A percentile compares a stretch with the other conserved stretches of the same genome.
phyloP scores from a whole-genome alignment of 2,329 filamentous ascomycete genomes.

The Dactylellina parvicollis region DNA sequence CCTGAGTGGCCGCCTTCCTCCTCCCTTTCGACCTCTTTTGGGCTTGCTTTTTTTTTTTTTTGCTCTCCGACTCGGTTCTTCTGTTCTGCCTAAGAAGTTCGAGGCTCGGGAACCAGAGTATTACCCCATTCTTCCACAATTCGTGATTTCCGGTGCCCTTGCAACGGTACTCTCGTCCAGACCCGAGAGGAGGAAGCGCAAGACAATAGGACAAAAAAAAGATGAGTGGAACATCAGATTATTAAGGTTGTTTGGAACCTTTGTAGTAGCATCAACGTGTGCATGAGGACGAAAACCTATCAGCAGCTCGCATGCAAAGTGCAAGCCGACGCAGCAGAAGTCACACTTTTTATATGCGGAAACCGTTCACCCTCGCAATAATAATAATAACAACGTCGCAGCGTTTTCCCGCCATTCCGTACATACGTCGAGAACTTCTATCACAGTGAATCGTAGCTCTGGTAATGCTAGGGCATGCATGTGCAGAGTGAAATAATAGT shows the following conservation, averaged over 20 bases:
- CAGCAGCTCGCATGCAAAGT: conserved; percentile 30
- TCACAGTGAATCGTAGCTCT: background rate
- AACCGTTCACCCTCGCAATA: conserved; percentile 47
- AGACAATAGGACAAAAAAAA: conserved; percentile 15
- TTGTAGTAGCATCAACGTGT: too few relatives aligned
- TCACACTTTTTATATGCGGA: conserved; percentile 43
- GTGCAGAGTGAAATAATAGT: conserved; percentile 18
- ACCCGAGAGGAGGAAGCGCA: conserved; percentile 32
- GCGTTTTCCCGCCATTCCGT: conserved; percentile 39
- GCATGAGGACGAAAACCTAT: too few relatives aligned
- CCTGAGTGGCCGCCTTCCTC: conserved; percentile 22
- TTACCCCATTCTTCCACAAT: conserved; percentile 53
- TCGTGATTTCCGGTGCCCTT: conserved; percentile 33
- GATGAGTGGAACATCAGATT: conserved; percentile 2
- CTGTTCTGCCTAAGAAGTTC: conserved; percentile 54
- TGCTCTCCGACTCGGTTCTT: conserved; percentile 53
- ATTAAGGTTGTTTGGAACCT: conserved; percentile 11
- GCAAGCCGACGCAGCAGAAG: conserved; percentile 38
- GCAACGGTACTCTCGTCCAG: conserved; percentile 32
- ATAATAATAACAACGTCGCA: conserved; percentile 18
- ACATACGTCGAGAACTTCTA: conserved; percentile 4
- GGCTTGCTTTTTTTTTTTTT: conserved; percentile 45
- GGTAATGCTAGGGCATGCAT: conserved; percentile 30
- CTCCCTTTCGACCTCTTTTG: conserved; percentile 21
- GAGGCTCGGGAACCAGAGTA: conserved; percentile 53